These are phyloP conservation scores for Ustilago shanxiensis DNA, from an alignment of 1,284 basidiomycete species.

Conservation along the genomic window DNA sequence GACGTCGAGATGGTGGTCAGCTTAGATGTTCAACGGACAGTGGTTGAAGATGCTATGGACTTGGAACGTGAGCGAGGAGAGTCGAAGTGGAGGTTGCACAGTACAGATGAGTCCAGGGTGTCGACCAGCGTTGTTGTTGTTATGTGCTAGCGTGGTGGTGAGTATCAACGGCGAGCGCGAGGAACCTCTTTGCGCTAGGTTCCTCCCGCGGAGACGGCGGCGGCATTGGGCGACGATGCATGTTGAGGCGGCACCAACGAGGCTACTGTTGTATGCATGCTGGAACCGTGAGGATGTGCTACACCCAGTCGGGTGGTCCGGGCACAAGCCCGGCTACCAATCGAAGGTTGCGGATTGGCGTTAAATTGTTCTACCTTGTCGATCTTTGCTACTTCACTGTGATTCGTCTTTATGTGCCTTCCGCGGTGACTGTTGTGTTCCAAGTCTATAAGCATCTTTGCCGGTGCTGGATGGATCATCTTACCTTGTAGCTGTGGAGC, in stretches of 20 bases:
- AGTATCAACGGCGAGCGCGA: neutral
- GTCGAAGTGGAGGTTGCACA: neutral
- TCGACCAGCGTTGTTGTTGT: neutral
- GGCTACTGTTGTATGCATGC: neutral
- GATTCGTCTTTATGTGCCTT: neutral
- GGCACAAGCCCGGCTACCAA: neutral
- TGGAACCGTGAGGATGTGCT: neutral
- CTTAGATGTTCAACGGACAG: neutral
- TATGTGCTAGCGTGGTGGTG: neutral
- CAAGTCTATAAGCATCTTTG: neutral
- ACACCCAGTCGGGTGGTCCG: neutral
- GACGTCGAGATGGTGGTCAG: conserved; percentile 18
- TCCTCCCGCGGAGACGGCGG: too few relatives aligned
- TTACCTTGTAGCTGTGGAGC: conserved; percentile 69
- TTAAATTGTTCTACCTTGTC: neutral
- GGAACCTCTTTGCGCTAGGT: too few relatives aligned
- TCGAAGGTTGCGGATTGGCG: neutral
- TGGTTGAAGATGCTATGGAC: neutral
- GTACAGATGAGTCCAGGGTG: neutral
- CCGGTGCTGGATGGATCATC: conserved; percentile 8
- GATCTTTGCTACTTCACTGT: neutral
- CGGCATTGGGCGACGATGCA: too few relatives aligned
- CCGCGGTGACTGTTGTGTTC: neutral
- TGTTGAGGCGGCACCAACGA: too few relatives aligned
- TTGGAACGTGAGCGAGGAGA: neutral